Evolutionary conservation across 768 basidiomycete genomes (phyloP).

Genomic region (Russula sp.): DNA sequence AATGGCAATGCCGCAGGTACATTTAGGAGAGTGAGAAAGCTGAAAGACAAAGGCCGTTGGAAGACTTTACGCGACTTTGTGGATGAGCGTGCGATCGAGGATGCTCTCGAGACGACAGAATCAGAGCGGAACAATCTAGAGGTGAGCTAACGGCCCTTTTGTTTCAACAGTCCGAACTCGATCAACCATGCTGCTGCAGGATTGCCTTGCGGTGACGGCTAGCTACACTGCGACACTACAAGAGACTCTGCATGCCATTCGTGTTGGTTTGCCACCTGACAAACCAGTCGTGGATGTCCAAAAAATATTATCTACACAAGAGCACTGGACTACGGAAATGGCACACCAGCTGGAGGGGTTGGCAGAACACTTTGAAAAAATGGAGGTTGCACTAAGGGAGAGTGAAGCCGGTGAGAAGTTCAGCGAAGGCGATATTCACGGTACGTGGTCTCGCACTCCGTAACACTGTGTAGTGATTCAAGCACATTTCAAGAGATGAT

Average conservation of each 20-base stretch:
- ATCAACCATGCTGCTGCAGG: constrained; percentile 33
- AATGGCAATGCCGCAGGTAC: constrained; percentile 16
- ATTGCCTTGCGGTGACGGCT: constrained; percentile 52
- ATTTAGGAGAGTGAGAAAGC: constrained; percentile 17
- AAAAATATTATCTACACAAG: constrained; percentile 46
- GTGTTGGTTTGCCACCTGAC: constrained; percentile 40
- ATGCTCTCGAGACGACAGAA: constrained; percentile 66
- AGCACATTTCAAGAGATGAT: constrained; percentile 54
- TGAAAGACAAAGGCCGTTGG: constrained; percentile 52
- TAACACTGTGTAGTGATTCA: neutral
- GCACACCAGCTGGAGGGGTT: constrained; percentile 65
- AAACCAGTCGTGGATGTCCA: constrained; percentile 37
- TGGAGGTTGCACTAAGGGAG: constrained; percentile 59
- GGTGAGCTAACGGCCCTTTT: constrained; percentile 34
- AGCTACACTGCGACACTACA: constrained; percentile 61
- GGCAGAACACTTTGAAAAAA: constrained; percentile 68
- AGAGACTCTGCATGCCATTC: constrained; percentile 49
- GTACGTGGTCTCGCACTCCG: constrained; percentile 28
- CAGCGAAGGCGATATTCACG: constrained; percentile 60
- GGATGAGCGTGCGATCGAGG: constrained; percentile 75
- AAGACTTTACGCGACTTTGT: constrained; percentile 83
- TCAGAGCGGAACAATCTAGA: constrained; percentile 60
- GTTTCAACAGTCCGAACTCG: constrained; percentile 28
- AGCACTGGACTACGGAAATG: constrained; percentile 54
- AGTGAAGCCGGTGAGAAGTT: constrained; percentile 63